phyloP scores from a whole-genome alignment of 257 asterid species.

The Fraxinus pennsylvanica region DNA sequence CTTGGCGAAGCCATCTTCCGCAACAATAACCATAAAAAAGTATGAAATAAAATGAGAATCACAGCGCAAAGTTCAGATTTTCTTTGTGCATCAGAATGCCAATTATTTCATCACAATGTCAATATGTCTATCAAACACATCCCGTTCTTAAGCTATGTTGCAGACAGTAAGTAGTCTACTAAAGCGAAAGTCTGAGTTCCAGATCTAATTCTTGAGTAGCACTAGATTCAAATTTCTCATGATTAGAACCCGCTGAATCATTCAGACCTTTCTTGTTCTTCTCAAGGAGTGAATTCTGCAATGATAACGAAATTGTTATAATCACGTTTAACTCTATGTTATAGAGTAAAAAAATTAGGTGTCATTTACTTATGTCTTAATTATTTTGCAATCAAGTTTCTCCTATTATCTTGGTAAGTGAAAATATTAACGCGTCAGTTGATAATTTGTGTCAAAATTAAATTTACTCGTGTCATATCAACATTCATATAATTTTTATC shows the following conservation, averaged over 20 bases:
- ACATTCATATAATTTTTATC: background rate
- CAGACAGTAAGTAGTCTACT: background rate
- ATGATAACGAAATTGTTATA: background rate
- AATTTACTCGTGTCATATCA: background rate
- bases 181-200: constrained; percentile 1
- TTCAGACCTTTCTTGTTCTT: background rate
- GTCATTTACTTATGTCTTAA: too few species aligned
- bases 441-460: background rate
- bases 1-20: too few species aligned
- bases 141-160: background rate
- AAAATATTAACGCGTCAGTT: too few species aligned
- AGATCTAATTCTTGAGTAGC: background rate
- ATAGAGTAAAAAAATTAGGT: background rate
- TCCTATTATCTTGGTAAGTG: background rate
- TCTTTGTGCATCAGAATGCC: background rate
- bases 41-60: background rate
- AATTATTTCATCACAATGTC: background rate
- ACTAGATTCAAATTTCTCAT: background rate
- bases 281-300: background rate
- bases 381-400: background rate
- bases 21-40: too few species aligned
- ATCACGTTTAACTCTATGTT: background rate
- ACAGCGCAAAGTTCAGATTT: background rate
- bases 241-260: background rate
- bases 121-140: background rate